These are phyloP conservation scores for Fraxinus platypoda DNA, from an alignment of 305 asterid species.

Conservation along the genomic window DNA sequence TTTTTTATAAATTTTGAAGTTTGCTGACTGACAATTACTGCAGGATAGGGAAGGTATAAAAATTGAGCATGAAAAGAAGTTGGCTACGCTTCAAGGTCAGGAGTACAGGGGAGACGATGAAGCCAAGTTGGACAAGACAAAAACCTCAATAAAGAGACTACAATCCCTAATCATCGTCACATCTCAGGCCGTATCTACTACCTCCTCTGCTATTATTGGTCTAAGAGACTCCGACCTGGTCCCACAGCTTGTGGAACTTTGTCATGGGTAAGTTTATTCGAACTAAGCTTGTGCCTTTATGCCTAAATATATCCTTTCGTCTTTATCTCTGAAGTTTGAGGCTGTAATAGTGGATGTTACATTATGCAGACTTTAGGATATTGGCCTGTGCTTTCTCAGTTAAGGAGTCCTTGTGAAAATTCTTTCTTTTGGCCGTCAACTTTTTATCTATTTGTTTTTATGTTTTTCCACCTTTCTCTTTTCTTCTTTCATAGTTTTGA, in stretches of 20 bases:
- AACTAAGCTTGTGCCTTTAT: not conserved
- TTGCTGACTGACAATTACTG: slow-evolving; percentile 19
- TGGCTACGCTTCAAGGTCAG: slow-evolving; percentile 76
- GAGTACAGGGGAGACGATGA: slow-evolving; percentile 70
- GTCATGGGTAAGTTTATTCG: slow-evolving; percentile 73
- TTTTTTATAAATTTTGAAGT: slow-evolving; percentile 14
- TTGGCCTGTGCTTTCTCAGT: not conserved
- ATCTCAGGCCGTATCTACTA: slow-evolving; percentile 90
- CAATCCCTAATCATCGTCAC: slow-evolving; percentile 85
- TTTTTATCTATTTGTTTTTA: not conserved
- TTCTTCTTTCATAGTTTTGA: not conserved
- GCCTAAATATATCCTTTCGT: not conserved
- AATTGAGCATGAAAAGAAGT: slow-evolving; percentile 84
- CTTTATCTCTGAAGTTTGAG: not conserved
- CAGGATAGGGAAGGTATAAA: slow-evolving; percentile 93
- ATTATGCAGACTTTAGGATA: not conserved
- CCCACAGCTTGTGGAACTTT: slow-evolving; percentile 95
- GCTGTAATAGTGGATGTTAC: slow-evolving; percentile 3
- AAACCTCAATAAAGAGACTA: slow-evolving; percentile 75
- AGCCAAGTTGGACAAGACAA: slow-evolving; percentile 88
- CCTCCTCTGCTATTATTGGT: slow-evolving; percentile 75
- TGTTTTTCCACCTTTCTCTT: not conserved
- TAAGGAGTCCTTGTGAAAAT: not conserved
- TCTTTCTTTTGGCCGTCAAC: not conserved
- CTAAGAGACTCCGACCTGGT: slow-evolving; percentile 84